Percentiles rank a stretch among this genome's conserved stretches.
phyloP scores from a whole-genome alignment of 768 basidiomycete species.

The Lyophyllum atratum region DNA sequence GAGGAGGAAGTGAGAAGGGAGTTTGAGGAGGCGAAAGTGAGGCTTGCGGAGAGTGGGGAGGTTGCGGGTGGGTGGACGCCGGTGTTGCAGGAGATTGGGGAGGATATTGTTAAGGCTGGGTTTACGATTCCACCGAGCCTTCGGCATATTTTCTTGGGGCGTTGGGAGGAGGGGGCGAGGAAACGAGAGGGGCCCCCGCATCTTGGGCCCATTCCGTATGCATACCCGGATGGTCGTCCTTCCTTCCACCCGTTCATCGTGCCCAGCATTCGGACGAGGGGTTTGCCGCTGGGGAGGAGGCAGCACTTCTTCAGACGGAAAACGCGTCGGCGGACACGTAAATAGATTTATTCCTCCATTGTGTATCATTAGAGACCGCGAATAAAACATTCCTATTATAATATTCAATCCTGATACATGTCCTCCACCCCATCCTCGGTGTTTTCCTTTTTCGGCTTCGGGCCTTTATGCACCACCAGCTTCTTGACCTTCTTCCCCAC shows the following conservation, averaged over 20 bases:
- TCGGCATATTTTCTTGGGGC: conserved; percentile 21
- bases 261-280: conserved; percentile 13
- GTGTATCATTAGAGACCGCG: neutral
- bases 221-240: conserved; percentile 1
- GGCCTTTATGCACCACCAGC: conserved; percentile 5
- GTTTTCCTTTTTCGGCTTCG: conserved; percentile 11
- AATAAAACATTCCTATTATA: neutral
- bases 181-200: neutral
- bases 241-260: conserved; percentile 11
- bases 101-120: conserved; percentile 19
- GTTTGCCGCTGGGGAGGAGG: neutral
- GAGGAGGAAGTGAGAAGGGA: neutral
- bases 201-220: conserved; percentile 14
- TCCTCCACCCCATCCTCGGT: neutral
- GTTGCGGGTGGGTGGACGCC: conserved; percentile 12
- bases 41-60: neutral
- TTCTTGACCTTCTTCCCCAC: neutral
- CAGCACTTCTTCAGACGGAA: neutral
- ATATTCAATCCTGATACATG: conserved; percentile 9
- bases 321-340: neutral
- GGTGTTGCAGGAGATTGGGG: conserved; percentile 15
- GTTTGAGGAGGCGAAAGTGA: conserved; percentile 1
- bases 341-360: neutral
- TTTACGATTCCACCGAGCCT: conserved; percentile 18
- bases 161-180: conserved; percentile 12